Evolutionary conservation across 2,329 filamentous ascomycete genomes (phyloP), one percentile per base, ranked within the genome.

Genomic region (Metarhizium rileyi): DNA sequence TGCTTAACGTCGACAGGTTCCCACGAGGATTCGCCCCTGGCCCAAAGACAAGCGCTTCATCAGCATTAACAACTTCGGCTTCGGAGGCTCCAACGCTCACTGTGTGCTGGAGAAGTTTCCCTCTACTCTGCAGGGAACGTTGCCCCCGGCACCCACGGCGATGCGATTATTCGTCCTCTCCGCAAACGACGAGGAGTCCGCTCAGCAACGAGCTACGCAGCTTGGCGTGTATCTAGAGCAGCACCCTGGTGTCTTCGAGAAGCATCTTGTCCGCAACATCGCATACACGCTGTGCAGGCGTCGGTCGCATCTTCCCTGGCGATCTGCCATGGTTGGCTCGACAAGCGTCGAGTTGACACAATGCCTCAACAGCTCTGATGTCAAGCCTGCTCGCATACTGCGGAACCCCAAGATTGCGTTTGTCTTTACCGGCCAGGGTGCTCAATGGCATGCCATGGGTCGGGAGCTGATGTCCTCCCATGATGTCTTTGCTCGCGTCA

Each of bases 41-140:
- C n/a, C n/a, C n/a, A n/a, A n/a, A n/a, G n/a, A n/a, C n/a, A n/a
- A n/a, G n/a, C n/a, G n/a, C n/a, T n/a, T n/a, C n/a, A n/a, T n/a
- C n/a, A 76, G 72, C 53, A 62, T 77, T 50, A 76, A 76, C 58
- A 69, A 63, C 49, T 76, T 75, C 49, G 72, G 72, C 2, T 74
- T 70, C 40, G 71, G 69, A 25, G 70, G 66, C 38, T 69, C 71
- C 14, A 75, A 75, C 53, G 69, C 66, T 4, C 71, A 74, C 53
- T 63, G 63, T 1, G 64, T 75, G 2, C 56, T 72, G 18, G 63
- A 67, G 40, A 47, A 26, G n/a, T n/a, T n/a, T n/a, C n/a, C n/a
- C n/a, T n/a, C n/a, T n/a, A n/a, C n/a, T n/a, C n/a, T n/a, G n/a
- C n/a, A n/a, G n/a, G n/a, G n/a, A 12, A 7, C 5, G 12, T 28